These are phyloP conservation scores for Phylloporus arenicola DNA, from an alignment of 768 basidiomycete genomes.

Conservation along the genomic window DNA sequence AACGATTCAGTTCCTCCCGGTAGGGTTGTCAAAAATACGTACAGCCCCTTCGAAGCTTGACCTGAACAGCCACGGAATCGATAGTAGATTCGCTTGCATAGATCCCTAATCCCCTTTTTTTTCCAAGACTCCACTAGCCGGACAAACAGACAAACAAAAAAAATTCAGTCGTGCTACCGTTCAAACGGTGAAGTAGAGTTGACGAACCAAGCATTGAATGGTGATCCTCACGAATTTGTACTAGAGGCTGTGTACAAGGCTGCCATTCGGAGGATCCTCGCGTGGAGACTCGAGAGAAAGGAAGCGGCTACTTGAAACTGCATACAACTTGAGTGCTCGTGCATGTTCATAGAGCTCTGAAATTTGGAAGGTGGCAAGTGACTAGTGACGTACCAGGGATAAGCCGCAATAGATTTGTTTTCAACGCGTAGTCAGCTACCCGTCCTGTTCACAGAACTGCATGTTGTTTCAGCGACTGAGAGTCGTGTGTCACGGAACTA, in stretches of 20 bases:
- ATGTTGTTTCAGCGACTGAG: no score
- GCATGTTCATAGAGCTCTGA: no score
- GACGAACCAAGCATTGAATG: no score
- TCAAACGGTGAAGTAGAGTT: neutral
- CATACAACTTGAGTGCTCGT: conserved; percentile 7
- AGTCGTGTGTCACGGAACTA: no score
- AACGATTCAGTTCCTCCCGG: neutral
- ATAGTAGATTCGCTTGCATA: no score
- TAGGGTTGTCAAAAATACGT: neutral
- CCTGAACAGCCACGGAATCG: no score
- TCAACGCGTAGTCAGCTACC: no score
- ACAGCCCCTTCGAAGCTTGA: neutral
- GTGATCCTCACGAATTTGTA: conserved; percentile 17
- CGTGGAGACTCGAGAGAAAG: neutral
- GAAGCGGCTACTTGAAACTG: conserved; percentile 8
- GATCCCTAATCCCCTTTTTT: neutral
- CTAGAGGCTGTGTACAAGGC: conserved; percentile 3
- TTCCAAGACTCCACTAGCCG: neutral
- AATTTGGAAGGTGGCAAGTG: no score
- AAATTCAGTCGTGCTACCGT: neutral
- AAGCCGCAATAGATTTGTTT: no score
- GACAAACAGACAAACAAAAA: neutral
- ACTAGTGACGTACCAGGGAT: no score
- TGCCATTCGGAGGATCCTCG: conserved; percentile 10
- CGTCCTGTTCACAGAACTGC: no score